These are phyloP conservation scores for Boletus vermiculosoides DNA, from an alignment of 768 basidiomycete genomes.

Conservation along the genomic window DNA sequence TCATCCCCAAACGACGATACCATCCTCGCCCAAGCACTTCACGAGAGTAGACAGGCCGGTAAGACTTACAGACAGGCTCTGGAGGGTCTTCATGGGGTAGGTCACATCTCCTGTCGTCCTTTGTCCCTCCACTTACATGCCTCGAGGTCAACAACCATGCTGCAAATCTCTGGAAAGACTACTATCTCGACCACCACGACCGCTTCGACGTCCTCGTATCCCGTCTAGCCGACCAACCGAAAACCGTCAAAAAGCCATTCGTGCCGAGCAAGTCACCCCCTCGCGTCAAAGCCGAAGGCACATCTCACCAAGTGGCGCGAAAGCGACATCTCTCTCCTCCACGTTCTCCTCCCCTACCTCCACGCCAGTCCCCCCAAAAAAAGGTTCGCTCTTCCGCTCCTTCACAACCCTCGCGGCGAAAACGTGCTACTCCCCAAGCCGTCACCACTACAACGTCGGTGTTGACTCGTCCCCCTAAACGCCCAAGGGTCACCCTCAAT, in stretches of 20 bases:
- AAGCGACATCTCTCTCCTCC: constrained; percentile 34
- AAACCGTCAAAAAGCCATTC: constrained; percentile 32
- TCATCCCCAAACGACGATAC: constrained; percentile 53
- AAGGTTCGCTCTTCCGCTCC: constrained; percentile 22
- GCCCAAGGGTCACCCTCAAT: constrained; percentile 49
- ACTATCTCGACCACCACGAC: constrained; percentile 68
- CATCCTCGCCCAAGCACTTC: constrained; percentile 49
- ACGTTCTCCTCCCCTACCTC: constrained; percentile 10
- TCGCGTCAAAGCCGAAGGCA: constrained; percentile 7
- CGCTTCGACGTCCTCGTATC: constrained; percentile 48
- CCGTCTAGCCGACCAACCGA: constrained; percentile 25
- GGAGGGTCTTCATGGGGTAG: constrained; percentile 65
- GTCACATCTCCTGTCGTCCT: constrained; percentile 21
- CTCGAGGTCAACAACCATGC: constrained; percentile 44
- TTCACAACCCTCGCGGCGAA: constrained; percentile 26
- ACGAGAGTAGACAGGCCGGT: constrained; percentile 37
- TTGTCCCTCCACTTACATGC: constrained; percentile 1
- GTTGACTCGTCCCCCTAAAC: constrained; percentile 30
- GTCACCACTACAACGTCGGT: constrained; percentile 21
- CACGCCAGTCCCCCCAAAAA: constrained; percentile 27
- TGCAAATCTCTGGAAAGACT: constrained; percentile 75
- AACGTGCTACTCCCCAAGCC: constrained; percentile 20
- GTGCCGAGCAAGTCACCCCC: constrained; percentile 10
- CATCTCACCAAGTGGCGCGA: constrained; percentile 33
- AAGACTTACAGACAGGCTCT: constrained; percentile 62